A percentile compares a stretch with the other conserved stretches of the same genome.
These are phyloP conservation scores for Pistacia vera DNA, from an alignment of 345 rosid species.

Conservation along the genomic window DNA sequence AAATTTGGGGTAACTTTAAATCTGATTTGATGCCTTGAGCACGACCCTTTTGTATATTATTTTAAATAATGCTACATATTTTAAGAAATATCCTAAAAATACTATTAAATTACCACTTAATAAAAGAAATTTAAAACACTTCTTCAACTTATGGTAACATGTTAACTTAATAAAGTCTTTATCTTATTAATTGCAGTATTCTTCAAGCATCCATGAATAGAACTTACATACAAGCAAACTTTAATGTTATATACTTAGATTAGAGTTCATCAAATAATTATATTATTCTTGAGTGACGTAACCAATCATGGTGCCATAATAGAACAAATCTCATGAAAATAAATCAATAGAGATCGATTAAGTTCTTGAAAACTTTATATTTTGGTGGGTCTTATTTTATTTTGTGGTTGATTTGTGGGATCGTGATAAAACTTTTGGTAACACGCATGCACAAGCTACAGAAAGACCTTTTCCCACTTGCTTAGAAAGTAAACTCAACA, in stretches of 20 bases:
- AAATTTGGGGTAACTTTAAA: background rate
- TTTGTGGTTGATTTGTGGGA: background rate
- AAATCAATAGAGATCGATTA: no score
- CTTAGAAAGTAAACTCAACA: slow-evolving; percentile 7
- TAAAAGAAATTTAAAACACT: background rate
- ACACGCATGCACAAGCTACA: slow-evolving; percentile 39
- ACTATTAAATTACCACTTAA: no score
- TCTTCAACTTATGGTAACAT: background rate
- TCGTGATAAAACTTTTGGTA: background rate
- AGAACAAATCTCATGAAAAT: background rate
- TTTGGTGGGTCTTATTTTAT: background rate
- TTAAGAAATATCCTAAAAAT: no score
- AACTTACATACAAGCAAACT: no score
- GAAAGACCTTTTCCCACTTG: slow-evolving; percentile 37
- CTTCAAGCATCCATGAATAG: no score
- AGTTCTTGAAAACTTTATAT: background rate
- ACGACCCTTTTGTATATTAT: background rate
- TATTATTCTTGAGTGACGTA: background rate
- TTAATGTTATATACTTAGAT: no score
- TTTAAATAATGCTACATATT: background rate
- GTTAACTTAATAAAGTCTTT: no score
- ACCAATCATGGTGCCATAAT: no score
- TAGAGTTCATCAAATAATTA: no score
- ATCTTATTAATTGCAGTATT: no score
- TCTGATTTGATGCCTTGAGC: background rate